Percentiles rank a stretch among this genome's conserved stretches.
These are phyloP conservation scores for Saccharum hybrid DNA, from an alignment of 202 grass and related monocot genomes.

Conservation along the genomic window DNA sequence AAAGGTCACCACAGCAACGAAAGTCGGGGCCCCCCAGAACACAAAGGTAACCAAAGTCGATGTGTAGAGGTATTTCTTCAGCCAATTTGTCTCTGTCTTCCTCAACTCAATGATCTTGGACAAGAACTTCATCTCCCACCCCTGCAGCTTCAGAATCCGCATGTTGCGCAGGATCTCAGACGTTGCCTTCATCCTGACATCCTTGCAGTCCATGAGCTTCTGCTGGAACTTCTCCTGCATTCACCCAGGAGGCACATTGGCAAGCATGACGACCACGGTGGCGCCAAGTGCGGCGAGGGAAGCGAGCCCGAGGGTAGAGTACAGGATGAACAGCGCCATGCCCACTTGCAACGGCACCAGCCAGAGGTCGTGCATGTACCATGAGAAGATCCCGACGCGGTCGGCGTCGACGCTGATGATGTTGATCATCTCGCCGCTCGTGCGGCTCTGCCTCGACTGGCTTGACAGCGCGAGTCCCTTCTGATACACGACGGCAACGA, in stretches of 20 bases:
- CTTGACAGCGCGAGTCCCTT: constrained; percentile 75
- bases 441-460: constrained; percentile 71
- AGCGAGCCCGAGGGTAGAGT: constrained; percentile 63
- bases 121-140: constrained; percentile 93
- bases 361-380: constrained; percentile 89
- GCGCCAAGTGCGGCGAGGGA: constrained; percentile 64
- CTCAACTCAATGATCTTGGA: constrained; percentile 77
- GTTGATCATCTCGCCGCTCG: constrained; percentile 86
- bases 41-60: constrained; percentile 60
- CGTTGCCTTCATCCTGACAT: constrained; percentile 80
- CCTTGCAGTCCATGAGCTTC: constrained; percentile 86
- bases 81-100: constrained; percentile 70
- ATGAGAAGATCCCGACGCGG: constrained; percentile 60
- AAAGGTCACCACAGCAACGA: constrained; percentile 81
- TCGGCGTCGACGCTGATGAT: constrained; percentile 80
- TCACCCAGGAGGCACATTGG: constrained; percentile 60
- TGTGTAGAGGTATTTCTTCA: constrained; percentile 73
- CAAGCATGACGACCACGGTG: constrained; percentile 70
- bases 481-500: constrained; percentile 69
- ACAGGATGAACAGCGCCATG: constrained; percentile 72
- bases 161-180: constrained; percentile 85
- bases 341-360: constrained; percentile 68
- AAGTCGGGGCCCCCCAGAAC: constrained; percentile 79
- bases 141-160: constrained; percentile 86
- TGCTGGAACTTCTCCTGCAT: constrained; percentile 81